These are phyloP conservation scores for Wickerhamomyces rabaulensis DNA, from an alignment of 805 yeast species.

Conservation along the genomic window DNA sequence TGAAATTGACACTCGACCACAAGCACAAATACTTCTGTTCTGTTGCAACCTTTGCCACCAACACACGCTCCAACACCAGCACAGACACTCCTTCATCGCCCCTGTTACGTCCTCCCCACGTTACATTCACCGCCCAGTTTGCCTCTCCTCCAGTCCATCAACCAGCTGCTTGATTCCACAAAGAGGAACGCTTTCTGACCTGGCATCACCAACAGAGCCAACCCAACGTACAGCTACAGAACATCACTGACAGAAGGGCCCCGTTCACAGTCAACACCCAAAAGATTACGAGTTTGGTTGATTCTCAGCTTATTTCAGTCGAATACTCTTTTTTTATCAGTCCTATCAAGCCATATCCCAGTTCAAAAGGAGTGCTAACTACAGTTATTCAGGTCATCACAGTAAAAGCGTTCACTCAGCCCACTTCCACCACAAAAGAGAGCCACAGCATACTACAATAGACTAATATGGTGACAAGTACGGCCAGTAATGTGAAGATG, in stretches of 20 bases:
- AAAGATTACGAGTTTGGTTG: too few species aligned
- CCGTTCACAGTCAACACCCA: neutral
- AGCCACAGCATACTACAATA: neutral
- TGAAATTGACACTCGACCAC: neutral
- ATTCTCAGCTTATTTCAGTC: neutral
- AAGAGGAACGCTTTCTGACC: too few species aligned
- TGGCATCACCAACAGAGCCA: neutral
- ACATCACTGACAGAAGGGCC: neutral
- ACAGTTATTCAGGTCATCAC: neutral
- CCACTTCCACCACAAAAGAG: neutral
- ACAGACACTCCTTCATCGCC: neutral
- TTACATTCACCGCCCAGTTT: neutral
- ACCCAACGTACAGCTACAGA: neutral
- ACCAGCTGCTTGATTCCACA: neutral
- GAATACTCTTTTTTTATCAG: too few species aligned
- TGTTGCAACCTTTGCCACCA: neutral
- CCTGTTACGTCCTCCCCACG: neutral
- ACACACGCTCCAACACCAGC: neutral
- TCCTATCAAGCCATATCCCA: neutral
- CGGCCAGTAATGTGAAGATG: constrained; percentile 5
- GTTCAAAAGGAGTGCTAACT: neutral
- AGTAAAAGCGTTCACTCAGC: neutral
- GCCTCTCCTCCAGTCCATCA: neutral
- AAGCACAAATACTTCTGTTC: neutral
- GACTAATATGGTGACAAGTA: neutral